phyloP scores from a whole-genome alignment of 2,329 filamentous ascomycete genomes.

The Penicillium sclerotigenum region DNA sequence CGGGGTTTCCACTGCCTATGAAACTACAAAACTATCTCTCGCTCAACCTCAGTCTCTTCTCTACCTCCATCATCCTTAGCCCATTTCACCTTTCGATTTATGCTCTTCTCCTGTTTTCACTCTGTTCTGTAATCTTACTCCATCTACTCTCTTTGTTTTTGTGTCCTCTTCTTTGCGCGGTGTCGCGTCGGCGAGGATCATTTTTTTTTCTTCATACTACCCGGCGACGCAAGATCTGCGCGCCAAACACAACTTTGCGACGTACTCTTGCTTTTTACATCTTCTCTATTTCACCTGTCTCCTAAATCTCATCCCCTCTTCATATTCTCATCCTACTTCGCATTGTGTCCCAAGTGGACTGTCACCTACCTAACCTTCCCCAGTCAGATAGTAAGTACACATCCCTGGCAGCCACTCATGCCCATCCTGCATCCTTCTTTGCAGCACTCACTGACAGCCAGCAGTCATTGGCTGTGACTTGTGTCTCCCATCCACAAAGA shows the following conservation, averaged over 20 bases:
- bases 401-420: slow-evolving; percentile 34
- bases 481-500: not conserved
- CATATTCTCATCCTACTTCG: not conserved
- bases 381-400: slow-evolving; percentile 18
- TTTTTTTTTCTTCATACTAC: slow-evolving; percentile 14
- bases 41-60: slow-evolving; percentile 19
- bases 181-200: slow-evolving; percentile 11
- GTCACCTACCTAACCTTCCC: slow-evolving; percentile 18
- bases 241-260: slow-evolving; percentile 7
- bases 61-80: slow-evolving; percentile 6
- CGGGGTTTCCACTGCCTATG: slow-evolving; percentile 8
- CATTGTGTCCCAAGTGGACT: slow-evolving; percentile 11
- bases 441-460: slow-evolving; percentile 5
- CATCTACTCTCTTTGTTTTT: slow-evolving; percentile 9
- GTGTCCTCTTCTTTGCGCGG: slow-evolving; percentile 10
- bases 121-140: not conserved
- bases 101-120: slow-evolving; percentile 2
- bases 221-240: slow-evolving; percentile 11
- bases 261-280: not conserved
- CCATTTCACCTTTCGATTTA: slow-evolving; percentile 5
- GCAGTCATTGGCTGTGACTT: slow-evolving; percentile 6
- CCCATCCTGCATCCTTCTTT: slow-evolving; percentile 15
- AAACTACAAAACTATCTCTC: slow-evolving; percentile 28
- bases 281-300: slow-evolving; percentile 1
- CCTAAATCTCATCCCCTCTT: not conserved